Percentiles rank a stretch among this genome's conserved stretches.
Conservation (phyloP, 2,329 filamentous ascomycete species). For the Clarireedia monteithiana region DNA sequence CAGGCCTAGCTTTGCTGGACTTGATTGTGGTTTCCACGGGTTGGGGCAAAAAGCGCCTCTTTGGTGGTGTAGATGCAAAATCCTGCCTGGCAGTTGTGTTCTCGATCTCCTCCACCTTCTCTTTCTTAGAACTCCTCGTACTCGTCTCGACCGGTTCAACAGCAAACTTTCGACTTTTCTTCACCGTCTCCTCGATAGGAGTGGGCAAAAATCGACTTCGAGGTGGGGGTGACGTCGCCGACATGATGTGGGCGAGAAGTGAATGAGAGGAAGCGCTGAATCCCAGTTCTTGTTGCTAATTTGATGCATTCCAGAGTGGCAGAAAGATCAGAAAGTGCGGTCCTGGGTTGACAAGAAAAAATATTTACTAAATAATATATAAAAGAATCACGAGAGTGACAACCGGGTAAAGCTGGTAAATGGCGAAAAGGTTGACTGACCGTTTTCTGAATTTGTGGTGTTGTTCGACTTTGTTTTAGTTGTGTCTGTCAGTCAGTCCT, state of each 20-base stretch:
- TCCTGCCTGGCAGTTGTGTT: slow-evolving; percentile 24
- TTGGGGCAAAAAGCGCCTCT: slow-evolving; percentile 57
- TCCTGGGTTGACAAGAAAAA: neutral
- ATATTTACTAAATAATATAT: neutral
- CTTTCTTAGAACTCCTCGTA: slow-evolving; percentile 32
- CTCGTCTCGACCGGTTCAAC: slow-evolving; percentile 37
- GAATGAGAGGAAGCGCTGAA: slow-evolving; percentile 2
- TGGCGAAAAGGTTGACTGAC: no score
- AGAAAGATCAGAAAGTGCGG: neutral
- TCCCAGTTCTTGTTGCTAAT: slow-evolving; percentile 3
- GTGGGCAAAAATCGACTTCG: slow-evolving; percentile 27
- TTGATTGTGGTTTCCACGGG: slow-evolving; percentile 67
- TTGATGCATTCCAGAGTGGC: slow-evolving; percentile 10
- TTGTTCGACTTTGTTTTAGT: no score
- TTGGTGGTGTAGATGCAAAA: slow-evolving; percentile 29
- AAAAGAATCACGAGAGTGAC: neutral
- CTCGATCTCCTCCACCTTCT: slow-evolving; percentile 15
- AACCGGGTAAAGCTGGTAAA: no score
- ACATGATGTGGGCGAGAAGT: slow-evolving; percentile 16
- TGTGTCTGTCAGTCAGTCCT: no score
- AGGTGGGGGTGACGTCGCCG: slow-evolving; percentile 24
- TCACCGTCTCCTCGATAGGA: slow-evolving; percentile 30
- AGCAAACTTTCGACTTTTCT: slow-evolving; percentile 31
- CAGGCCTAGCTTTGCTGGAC: slow-evolving; percentile 42
- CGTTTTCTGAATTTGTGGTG: no score